These are phyloP conservation scores for Trichophyton mentagrophytes DNA, from an alignment of 2,329 filamentous ascomycete genomes.

Conservation along the genomic window DNA sequence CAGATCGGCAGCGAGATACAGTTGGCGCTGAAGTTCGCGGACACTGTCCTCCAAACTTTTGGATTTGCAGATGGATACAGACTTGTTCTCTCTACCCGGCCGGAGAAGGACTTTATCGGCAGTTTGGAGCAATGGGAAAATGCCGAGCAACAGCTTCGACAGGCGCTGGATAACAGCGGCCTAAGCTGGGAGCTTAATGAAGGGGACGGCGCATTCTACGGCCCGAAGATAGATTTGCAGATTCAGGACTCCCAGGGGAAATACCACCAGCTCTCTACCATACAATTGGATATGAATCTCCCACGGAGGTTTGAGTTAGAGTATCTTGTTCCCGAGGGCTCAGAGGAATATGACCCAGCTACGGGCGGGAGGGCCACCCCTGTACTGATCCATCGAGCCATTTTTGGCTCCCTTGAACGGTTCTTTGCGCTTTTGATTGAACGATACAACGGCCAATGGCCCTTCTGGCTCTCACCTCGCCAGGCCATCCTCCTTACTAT, in stretches of 20 bases:
- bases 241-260: constrained; percentile 68
- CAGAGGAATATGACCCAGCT: constrained; percentile 28
- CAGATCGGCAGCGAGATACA: constrained; percentile 66
- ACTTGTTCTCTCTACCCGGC: constrained; percentile 65
- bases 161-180: constrained; percentile 50
- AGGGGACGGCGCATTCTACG: constrained; percentile 81
- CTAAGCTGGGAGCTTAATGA: constrained; percentile 61
- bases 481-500: constrained; percentile 65
- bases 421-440: constrained; percentile 78
- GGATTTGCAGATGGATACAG: constrained; percentile 55
- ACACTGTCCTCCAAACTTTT: constrained; percentile 57
- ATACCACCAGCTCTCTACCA: constrained; percentile 77
- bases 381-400: constrained; percentile 73
- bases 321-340: constrained; percentile 46
- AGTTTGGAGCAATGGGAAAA: constrained; percentile 54
- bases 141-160: constrained; percentile 54
- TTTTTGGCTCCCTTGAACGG: constrained; percentile 71
- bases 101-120: constrained; percentile 65
- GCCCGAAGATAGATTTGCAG: constrained; percentile 82
- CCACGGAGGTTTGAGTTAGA: constrained; percentile 67
- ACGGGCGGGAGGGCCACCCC: constrained; percentile 51
- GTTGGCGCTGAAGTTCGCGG: constrained; percentile 60
- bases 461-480: constrained; percentile 76
- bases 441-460: constrained; percentile 66
- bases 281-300: constrained; percentile 82